A percentile compares a stretch with the other conserved stretches of the same genome.
These are phyloP conservation scores for Fragaria iinumae DNA, from an alignment of 306 rosid species.

Conservation along the genomic window DNA sequence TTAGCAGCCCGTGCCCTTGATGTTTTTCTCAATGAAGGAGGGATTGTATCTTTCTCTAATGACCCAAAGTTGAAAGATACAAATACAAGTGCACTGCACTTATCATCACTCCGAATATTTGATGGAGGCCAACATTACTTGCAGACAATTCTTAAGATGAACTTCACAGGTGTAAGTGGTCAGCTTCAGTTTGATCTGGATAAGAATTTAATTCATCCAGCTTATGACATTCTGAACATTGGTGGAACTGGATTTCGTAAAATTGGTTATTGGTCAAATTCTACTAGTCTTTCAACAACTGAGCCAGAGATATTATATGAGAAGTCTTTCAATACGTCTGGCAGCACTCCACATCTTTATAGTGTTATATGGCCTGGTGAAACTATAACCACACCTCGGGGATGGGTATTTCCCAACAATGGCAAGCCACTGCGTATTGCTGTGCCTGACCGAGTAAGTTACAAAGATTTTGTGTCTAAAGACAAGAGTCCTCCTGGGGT, in stretches of 20 bases:
- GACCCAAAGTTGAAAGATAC: slow-evolving; percentile 60
- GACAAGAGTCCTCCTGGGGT: slow-evolving; percentile 61
- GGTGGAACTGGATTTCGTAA: slow-evolving; percentile 57
- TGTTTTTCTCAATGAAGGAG: slow-evolving; percentile 56
- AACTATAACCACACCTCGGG: slow-evolving; percentile 44
- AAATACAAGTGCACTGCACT: slow-evolving; percentile 52
- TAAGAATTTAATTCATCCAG: slow-evolving; percentile 56
- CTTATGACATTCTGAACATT: slow-evolving; percentile 71
- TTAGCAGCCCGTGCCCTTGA: slow-evolving; percentile 81
- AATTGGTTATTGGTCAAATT: slow-evolving; percentile 79
- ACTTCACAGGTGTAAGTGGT: slow-evolving; percentile 75
- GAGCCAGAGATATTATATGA: slow-evolving; percentile 55
- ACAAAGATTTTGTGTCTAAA: slow-evolving; percentile 57
- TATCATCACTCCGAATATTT: slow-evolving; percentile 60
- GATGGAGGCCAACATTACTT: slow-evolving; percentile 59
- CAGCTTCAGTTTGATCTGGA: slow-evolving; percentile 56
- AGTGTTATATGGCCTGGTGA: slow-evolving; percentile 90
- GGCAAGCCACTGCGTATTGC: slow-evolving; percentile 78
- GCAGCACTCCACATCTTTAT: slow-evolving; percentile 41
- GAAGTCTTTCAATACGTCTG: slow-evolving; percentile 33
- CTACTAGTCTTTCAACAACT: slow-evolving; percentile 53
- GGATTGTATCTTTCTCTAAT: slow-evolving; percentile 58
- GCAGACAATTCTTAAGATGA: slow-evolving; percentile 48
- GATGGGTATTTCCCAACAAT: slow-evolving; percentile 93
- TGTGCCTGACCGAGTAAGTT: slow-evolving; percentile 70